Evolutionary conservation across 2,329 filamentous ascomycete species (phyloP).

Genomic region (Alternaria burnsii): DNA sequence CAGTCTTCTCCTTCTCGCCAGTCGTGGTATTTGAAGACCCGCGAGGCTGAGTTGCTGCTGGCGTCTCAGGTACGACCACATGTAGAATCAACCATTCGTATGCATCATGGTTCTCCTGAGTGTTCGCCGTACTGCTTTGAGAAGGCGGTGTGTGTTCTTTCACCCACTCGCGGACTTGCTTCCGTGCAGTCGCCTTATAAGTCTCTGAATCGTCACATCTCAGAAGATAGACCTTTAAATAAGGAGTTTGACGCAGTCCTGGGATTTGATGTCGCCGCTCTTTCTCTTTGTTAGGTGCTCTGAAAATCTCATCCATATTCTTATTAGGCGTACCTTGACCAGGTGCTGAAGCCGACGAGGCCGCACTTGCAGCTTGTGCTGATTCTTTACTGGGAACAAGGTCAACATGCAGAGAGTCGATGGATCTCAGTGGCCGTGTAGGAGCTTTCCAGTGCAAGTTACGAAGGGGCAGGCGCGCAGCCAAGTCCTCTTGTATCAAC

Average conservation of each 20-base stretch:
- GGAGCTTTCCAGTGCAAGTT: constrained; percentile 98
- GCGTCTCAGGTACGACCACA: constrained; percentile 86
- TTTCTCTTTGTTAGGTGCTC: constrained; percentile 43
- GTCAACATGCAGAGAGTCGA: constrained; percentile 90
- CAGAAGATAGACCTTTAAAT: constrained; percentile 88
- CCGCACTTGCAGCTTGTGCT: constrained; percentile 39
- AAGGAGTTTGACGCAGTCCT: constrained; percentile 89
- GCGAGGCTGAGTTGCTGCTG: constrained; percentile 79
- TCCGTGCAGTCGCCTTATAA: constrained; percentile 82
- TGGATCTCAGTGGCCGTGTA: constrained; percentile 87
- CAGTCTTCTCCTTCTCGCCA: constrained; percentile 71
- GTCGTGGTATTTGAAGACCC: constrained; percentile 59
- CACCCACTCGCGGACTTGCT: constrained; percentile 89
- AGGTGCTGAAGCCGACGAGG: constrained; percentile 33
- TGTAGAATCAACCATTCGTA: constrained; percentile 96
- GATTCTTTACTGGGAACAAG: constrained; percentile 70
- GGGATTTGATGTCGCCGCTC: constrained; percentile 92
- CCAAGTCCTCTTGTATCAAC: constrained; percentile 78
- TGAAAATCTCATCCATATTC: constrained; percentile 39
- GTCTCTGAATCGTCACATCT: constrained; percentile 95
- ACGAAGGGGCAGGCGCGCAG: constrained; percentile 80
- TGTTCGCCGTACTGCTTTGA: constrained; percentile 66
- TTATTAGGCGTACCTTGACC: constrained; percentile 29
- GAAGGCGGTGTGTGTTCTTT: constrained; percentile 72
- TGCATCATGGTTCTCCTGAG: constrained; percentile 92